Percentiles rank a stretch among this genome's conserved stretches.
phyloP scores from a whole-genome alignment of 192 early-diverging fungal genomes.

The Powellomyces hirtus region DNA sequence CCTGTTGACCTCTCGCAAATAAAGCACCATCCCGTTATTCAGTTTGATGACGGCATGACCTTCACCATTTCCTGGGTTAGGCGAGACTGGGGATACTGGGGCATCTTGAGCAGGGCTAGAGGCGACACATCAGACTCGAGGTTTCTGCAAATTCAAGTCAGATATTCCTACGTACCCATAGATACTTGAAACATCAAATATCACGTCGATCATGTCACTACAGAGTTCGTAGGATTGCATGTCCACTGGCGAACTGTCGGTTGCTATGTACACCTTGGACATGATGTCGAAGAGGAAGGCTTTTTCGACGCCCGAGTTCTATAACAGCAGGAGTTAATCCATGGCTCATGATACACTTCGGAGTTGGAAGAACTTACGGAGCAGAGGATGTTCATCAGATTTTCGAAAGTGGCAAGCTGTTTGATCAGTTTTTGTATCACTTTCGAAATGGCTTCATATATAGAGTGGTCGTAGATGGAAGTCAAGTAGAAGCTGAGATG shows the following conservation, averaged over 20 bases:
- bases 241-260: conserved; percentile 81
- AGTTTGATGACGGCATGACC: conserved; percentile 69
- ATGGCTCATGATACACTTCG: neutral
- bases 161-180: conserved; percentile 62
- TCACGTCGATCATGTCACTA: conserved; percentile 91
- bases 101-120: neutral
- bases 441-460: conserved; percentile 93
- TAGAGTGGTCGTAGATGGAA: conserved; percentile 89
- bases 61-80: conserved; percentile 33
- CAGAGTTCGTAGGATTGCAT: conserved; percentile 87
- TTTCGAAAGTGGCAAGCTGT: conserved; percentile 76
- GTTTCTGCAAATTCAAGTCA: no score
- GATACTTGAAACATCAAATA: conserved; percentile 77
- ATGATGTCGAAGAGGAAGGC: conserved; percentile 88
- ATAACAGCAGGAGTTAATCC: neutral
- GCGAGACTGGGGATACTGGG: neutral
- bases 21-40: conserved; percentile 77
- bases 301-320: conserved; percentile 96
- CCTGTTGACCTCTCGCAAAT: conserved; percentile 74
- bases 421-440: conserved; percentile 90
- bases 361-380: conserved; percentile 65
- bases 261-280: conserved; percentile 93
- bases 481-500: conserved; percentile 85
- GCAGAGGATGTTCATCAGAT: conserved; percentile 88
- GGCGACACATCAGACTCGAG: no score